These are phyloP conservation scores for Saturnispora kantuleensis DNA, from an alignment of 805 yeast genomes.

Conservation along the genomic window DNA sequence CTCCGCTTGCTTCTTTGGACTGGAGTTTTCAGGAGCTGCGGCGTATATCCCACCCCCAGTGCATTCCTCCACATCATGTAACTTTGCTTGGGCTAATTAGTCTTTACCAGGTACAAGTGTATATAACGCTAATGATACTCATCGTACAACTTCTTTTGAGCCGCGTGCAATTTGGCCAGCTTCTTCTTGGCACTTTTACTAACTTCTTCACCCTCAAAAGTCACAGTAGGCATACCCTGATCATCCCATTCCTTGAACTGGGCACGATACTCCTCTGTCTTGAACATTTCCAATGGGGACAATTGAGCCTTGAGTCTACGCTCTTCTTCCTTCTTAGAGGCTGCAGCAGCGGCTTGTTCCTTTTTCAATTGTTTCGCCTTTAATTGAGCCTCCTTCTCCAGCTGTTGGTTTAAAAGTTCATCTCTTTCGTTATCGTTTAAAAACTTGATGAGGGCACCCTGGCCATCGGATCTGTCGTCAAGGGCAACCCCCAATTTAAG, in stretches of 20 bases:
- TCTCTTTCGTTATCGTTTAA: constrained; percentile 58
- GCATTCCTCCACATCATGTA: no score
- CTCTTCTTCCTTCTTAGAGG: constrained; percentile 56
- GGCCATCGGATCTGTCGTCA: constrained; percentile 77
- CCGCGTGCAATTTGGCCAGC: constrained; percentile 63
- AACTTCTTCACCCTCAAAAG: constrained; percentile 68
- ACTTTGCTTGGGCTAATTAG: background rate
- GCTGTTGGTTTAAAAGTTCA: constrained; percentile 52
- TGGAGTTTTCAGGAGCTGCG: no score
- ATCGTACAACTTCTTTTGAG: constrained; percentile 73
- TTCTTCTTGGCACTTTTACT: constrained; percentile 83
- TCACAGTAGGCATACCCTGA: constrained; percentile 71
- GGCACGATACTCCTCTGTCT: constrained; percentile 30
- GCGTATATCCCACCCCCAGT: no score
- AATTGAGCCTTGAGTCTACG: constrained; percentile 56
- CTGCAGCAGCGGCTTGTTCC: constrained; percentile 50
- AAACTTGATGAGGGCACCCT: constrained; percentile 76
- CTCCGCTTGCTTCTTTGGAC: no score
- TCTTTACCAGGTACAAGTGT: background rate
- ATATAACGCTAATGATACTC: constrained; percentile 35
- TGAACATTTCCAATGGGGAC: constrained; percentile 67
- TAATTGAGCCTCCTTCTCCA: constrained; percentile 44
- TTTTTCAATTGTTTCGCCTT: constrained; percentile 29
- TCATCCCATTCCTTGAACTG: constrained; percentile 72
- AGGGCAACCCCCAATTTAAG: constrained; percentile 70